Evolutionary conservation across 371 early-diverging fungal genomes (phyloP).

Genomic region (Lichtheimia hyalospora): DNA sequence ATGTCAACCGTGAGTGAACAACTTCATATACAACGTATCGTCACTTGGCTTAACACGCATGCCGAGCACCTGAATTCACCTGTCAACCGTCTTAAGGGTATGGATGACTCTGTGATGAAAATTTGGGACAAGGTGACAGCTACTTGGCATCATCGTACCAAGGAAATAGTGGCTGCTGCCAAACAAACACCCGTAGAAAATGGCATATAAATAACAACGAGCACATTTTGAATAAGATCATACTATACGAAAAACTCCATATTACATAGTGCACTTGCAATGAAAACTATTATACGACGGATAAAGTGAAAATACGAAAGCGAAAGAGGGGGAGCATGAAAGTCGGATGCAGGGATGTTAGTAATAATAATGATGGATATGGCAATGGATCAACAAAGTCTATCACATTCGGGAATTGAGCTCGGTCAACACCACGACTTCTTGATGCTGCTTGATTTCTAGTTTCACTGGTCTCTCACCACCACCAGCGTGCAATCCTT

Average conservation of each 20-base stretch:
- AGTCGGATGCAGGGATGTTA: too few relatives aligned
- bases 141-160: not conserved
- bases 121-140: not conserved
- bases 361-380: not conserved
- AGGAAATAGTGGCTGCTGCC: not conserved
- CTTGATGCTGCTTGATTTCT: slow-evolving; percentile 51
- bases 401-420: slow-evolving; percentile 11
- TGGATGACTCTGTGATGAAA: not conserved
- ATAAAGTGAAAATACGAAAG: too few relatives aligned
- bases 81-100: not conserved
- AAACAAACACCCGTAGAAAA: too few relatives aligned
- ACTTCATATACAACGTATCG: slow-evolving; percentile 13
- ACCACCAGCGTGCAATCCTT: slow-evolving; percentile 18
- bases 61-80: slow-evolving; percentile 8
- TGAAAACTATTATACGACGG: too few relatives aligned
- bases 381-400: slow-evolving; percentile 2
- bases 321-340: too few relatives aligned
- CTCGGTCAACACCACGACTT: slow-evolving; percentile 46
- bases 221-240: too few relatives aligned
- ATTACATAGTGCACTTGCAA: too few relatives aligned
- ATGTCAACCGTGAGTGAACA: slow-evolving; percentile 7
- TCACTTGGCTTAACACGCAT: slow-evolving; percentile 39
- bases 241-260: too few relatives aligned
- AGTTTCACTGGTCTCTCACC: slow-evolving; percentile 46
- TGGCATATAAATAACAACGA: too few relatives aligned